Evolutionary conservation across 208 protist species (phyloP).

Genomic region (Leishmania guyanensis): DNA sequence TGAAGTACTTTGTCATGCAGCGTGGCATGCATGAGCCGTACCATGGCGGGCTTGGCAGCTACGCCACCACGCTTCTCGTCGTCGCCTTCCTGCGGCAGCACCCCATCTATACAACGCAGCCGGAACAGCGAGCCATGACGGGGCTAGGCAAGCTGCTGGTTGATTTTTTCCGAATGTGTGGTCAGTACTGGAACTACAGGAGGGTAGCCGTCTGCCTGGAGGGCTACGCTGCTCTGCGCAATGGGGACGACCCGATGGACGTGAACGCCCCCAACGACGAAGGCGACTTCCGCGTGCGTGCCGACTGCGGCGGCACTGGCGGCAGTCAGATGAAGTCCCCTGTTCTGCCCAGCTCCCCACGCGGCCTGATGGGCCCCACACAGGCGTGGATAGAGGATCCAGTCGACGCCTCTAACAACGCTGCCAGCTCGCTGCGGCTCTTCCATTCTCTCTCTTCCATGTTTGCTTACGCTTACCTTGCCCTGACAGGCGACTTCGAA

Average conservation of each 20-base stretch:
- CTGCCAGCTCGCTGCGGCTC: slow-evolving; percentile 76
- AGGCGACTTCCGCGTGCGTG: slow-evolving; percentile 19
- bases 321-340: slow-evolving; percentile 19
- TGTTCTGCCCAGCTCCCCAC: slow-evolving; percentile 31
- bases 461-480: slow-evolving; percentile 74
- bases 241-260: not conserved
- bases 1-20: slow-evolving; percentile 94
- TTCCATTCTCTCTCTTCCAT: slow-evolving; percentile 70
- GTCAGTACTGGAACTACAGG: slow-evolving; percentile 83
- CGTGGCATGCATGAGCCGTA: slow-evolving; percentile 94
- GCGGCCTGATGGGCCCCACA: slow-evolving; percentile 21
- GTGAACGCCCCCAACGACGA: not conserved
- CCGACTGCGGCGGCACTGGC: slow-evolving; percentile 3
- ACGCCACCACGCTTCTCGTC: slow-evolving; percentile 88
- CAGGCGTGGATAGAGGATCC: slow-evolving; percentile 80
- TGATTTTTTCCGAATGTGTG: slow-evolving; percentile 95
- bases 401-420: slow-evolving; percentile 76
- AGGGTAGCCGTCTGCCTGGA: slow-evolving; percentile 78
- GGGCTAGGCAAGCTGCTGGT: slow-evolving; percentile 92
- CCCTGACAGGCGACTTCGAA: slow-evolving; percentile 55
- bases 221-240: slow-evolving; percentile 5
- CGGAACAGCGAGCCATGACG: slow-evolving; percentile 49
- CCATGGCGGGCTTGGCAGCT: slow-evolving; percentile 92
- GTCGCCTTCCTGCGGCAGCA: slow-evolving; percentile 92
- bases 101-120: slow-evolving; percentile 66